Evolutionary conservation across 2,329 filamentous ascomycete genomes (phyloP).

Genomic region (Stemphylium vesicarium): DNA sequence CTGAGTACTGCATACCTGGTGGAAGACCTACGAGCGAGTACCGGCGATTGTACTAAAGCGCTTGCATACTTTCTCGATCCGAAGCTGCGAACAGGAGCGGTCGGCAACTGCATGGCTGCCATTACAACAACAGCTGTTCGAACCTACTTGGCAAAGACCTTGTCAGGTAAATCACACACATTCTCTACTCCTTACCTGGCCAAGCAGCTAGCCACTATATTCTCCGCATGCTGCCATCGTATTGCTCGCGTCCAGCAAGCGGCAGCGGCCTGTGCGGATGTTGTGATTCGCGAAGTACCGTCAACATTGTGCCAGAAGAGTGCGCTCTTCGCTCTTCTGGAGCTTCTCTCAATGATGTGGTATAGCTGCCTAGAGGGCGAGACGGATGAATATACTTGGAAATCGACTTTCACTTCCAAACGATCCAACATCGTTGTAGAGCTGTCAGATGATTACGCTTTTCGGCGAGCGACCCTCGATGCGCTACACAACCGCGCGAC

Average conservation of each 20-base stretch:
- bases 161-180: slow-evolving; percentile 71
- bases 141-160: slow-evolving; percentile 77
- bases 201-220: slow-evolving; percentile 81
- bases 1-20: slow-evolving; percentile 88
- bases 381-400: slow-evolving; percentile 90
- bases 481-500: slow-evolving; percentile 78
- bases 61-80: slow-evolving; percentile 95
- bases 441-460: slow-evolving; percentile 89
- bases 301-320: slow-evolving; percentile 88
- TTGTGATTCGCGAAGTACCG: slow-evolving; percentile 82
- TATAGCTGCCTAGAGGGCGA: slow-evolving; percentile 91
- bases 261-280: slow-evolving; percentile 81
- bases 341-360: slow-evolving; percentile 95
- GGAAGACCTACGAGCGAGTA: slow-evolving; percentile 83
- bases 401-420: slow-evolving; percentile 77
- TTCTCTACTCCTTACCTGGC: slow-evolving; percentile 95
- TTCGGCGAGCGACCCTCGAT: slow-evolving; percentile 80
- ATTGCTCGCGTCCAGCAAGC: slow-evolving; percentile 91
- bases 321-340: slow-evolving; percentile 89
- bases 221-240: slow-evolving; percentile 90
- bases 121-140: slow-evolving; percentile 74
- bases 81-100: slow-evolving; percentile 69
- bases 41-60: slow-evolving; percentile 88
- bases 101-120: slow-evolving; percentile 68
- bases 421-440: slow-evolving; percentile 82